These are phyloP conservation scores for Hypoxylon sp. DNA, from an alignment of 2,329 filamentous ascomycete species.

Conservation along the genomic window DNA sequence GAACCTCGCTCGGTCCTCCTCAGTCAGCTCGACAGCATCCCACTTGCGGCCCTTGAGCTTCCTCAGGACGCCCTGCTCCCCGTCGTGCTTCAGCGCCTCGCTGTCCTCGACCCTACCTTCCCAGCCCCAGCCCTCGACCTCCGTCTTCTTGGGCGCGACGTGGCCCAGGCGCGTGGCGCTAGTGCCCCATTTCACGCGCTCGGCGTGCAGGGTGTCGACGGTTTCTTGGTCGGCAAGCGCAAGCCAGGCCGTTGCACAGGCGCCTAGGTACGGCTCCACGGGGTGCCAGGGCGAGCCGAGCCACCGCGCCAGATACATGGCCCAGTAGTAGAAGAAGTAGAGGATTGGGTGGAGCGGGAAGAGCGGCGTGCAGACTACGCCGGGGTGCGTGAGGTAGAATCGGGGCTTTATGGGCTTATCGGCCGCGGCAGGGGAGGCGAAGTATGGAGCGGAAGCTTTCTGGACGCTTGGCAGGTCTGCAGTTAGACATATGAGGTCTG, in stretches of 20 bases:
- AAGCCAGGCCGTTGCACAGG: conserved; percentile 83
- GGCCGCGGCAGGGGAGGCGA: conserved; percentile 56
- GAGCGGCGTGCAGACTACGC: conserved; percentile 86
- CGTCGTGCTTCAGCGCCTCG: conserved; percentile 59
- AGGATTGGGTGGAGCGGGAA: conserved; percentile 81
- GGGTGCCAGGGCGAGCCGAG: conserved; percentile 92
- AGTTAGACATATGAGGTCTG: conserved; percentile 85
- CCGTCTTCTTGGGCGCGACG: conserved; percentile 79
- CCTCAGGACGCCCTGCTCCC: conserved; percentile 66
- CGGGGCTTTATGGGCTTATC: conserved; percentile 64
- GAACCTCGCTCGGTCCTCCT: conserved; percentile 73
- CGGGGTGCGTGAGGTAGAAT: conserved; percentile 87
- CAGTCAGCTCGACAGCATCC: conserved; percentile 71
- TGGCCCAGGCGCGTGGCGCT: conserved; percentile 72
- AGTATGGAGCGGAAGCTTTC: conserved; percentile 70
- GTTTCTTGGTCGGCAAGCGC: conserved; percentile 76
- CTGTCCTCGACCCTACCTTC: conserved; percentile 69
- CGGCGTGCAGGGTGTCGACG: conserved; percentile 69
- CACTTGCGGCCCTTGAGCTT: conserved; percentile 72
- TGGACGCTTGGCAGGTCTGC: conserved; percentile 75
- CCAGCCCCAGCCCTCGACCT: conserved; percentile 90
- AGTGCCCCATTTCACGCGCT: conserved; percentile 87
- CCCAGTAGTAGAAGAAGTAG: conserved; percentile 75
- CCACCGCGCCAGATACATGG: conserved; percentile 80
- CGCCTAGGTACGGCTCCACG: conserved; percentile 81